Percentiles rank a stretch among this genome's conserved stretches.
phyloP scores from a whole-genome alignment of 805 yeast genomes.

The Saccharomycopsis fibuligera region DNA sequence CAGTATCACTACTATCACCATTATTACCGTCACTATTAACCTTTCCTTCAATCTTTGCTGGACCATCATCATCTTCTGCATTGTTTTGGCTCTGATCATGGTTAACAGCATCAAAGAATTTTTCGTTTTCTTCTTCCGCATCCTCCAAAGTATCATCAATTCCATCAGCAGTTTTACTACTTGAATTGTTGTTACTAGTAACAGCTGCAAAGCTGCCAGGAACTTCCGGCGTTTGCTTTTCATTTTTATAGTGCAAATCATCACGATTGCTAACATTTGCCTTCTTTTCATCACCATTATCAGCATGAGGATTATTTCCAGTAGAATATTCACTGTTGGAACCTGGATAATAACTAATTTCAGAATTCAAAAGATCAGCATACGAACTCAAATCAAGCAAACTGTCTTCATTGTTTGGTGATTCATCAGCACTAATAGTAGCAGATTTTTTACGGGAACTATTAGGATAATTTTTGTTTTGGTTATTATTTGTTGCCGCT shows the following conservation, averaged over 20 bases:
- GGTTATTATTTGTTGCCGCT: neutral
- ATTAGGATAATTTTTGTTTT: too few species aligned
- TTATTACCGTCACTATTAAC: too few species aligned
- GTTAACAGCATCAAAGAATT: neutral
- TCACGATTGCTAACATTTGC: neutral
- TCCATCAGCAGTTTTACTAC: neutral
- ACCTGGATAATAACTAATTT: neutral
- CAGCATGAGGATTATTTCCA: too few species aligned
- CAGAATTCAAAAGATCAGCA: neutral
- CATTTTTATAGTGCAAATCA: neutral
- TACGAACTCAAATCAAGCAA: neutral
- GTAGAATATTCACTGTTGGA: neutral
- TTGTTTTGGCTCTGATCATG: neutral
- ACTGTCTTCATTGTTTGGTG: neutral
- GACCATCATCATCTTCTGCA: neutral
- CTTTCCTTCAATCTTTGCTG: neutral
- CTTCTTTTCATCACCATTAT: too few species aligned
- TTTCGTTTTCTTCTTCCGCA: neutral
- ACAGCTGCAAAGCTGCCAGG: too few species aligned
- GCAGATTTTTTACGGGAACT: neutral
- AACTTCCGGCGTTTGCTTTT: too few species aligned
- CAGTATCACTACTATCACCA: too few species aligned
- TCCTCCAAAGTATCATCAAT: neutral
- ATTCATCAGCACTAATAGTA: neutral
- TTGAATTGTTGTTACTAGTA: neutral